These are phyloP conservation scores for Pyropia haitanensis DNA, from an alignment of 23 red algal species.

Conservation along the genomic window DNA sequence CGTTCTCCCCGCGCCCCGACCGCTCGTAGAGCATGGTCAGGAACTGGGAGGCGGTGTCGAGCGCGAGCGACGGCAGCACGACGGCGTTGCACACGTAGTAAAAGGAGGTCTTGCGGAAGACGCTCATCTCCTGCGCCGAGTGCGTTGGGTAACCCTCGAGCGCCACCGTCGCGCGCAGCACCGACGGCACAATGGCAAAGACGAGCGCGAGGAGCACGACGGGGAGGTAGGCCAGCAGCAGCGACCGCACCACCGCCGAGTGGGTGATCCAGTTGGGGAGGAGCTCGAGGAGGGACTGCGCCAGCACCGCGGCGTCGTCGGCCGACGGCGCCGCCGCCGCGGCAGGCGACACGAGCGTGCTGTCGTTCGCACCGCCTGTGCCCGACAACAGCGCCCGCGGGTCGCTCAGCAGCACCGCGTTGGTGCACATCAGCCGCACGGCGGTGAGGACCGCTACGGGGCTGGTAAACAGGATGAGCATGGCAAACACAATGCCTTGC, in stretches of 20 bases:
- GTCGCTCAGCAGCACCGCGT: slow-evolving; percentile 55
- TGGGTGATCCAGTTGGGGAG: slow-evolving; percentile 57
- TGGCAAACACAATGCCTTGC: slow-evolving; percentile 51
- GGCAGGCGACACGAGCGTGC: neutral
- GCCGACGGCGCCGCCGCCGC: slow-evolving; percentile 1
- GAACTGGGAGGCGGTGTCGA: slow-evolving; percentile 91
- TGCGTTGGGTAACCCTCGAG: slow-evolving; percentile 73
- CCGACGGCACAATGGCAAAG: slow-evolving; percentile 57
- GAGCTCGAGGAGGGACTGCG: slow-evolving; percentile 24
- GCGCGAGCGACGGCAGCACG: slow-evolving; percentile 78
- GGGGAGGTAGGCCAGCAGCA: slow-evolving; percentile 78
- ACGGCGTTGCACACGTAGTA: slow-evolving; percentile 94
- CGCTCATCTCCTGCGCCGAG: slow-evolving; percentile 76
- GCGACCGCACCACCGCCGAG: slow-evolving; percentile 34
- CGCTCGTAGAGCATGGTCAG: slow-evolving; percentile 47
- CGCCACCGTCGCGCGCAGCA: slow-evolving; percentile 47
- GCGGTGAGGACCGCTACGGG: slow-evolving; percentile 75
- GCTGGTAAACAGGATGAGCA: slow-evolving; percentile 68
- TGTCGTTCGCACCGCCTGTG: neutral
- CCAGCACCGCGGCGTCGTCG: slow-evolving; percentile 21
- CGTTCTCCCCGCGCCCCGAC: slow-evolving; percentile 21
- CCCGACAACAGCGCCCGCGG: slow-evolving; percentile 18
- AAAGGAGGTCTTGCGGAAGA: slow-evolving; percentile 89
- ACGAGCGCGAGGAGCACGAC: slow-evolving; percentile 71
- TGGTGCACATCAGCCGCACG: slow-evolving; percentile 43